Evolutionary conservation across 2,329 filamentous ascomycete species (phyloP).

Genomic region (Colletotrichum sp.): DNA sequence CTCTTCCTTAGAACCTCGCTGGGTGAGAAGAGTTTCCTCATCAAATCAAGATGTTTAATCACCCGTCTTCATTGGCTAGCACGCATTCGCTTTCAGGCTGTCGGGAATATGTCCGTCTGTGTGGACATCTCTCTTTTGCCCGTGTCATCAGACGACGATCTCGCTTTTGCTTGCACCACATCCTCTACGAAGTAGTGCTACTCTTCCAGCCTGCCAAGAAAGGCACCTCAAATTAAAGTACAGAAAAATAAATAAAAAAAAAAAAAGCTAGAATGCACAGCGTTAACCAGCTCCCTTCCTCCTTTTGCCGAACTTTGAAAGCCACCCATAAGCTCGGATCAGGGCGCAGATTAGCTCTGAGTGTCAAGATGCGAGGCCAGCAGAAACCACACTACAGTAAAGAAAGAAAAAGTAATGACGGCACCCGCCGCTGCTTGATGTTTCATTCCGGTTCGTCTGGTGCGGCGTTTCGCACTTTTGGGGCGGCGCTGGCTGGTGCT

Average conservation of each 20-base stretch:
- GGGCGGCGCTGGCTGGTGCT: neutral
- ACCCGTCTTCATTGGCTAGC: neutral
- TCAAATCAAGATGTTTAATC: neutral
- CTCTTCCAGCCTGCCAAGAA: neutral
- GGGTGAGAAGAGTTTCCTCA: neutral
- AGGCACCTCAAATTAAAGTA: neutral
- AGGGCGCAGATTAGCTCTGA: neutral
- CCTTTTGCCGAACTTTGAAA: neutral
- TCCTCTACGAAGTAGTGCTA: neutral
- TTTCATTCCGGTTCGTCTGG: constrained; percentile 19
- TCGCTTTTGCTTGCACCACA: neutral
- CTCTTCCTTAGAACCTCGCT: neutral
- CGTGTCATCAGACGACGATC: neutral
- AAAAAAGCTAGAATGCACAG: neutral
- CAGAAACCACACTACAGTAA: too few relatives aligned
- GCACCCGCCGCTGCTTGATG: neutral
- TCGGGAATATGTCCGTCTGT: neutral
- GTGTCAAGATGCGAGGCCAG: neutral
- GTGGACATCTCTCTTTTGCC: neutral
- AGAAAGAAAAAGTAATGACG: neutral
- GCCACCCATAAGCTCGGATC: neutral
- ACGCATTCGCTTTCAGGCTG: neutral
- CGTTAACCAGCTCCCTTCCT: neutral
- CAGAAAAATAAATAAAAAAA: too few relatives aligned
- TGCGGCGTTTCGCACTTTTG: constrained; percentile 5